Percentiles rank a stretch among this genome's conserved stretches.
Conservation (phyloP, 371 early-diverging fungal genomes). For the Actinomortierella ambigua region DNA sequence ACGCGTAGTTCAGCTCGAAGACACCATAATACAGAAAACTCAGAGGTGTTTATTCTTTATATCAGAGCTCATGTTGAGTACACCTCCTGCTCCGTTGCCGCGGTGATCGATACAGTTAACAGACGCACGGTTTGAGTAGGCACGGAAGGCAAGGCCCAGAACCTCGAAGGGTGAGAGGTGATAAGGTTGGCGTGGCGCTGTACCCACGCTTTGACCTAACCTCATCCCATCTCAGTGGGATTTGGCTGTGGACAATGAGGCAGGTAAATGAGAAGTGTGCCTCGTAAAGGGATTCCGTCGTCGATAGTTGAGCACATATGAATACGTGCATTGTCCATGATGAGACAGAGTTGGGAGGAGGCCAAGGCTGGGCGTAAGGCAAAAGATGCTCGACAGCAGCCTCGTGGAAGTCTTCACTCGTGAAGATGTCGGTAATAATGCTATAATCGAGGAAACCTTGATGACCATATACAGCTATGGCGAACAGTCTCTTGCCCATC, state of each 20-base stretch:
- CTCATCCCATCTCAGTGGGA: slow-evolving; percentile 15
- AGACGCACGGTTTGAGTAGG: background rate
- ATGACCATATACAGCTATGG: slow-evolving; percentile 6
- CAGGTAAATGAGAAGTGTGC: slow-evolving; percentile 13
- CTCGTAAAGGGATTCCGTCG: background rate
- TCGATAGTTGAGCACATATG: slow-evolving; percentile 13
- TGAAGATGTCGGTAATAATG: slow-evolving; percentile 5
- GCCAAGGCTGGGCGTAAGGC: slow-evolving; percentile 8
- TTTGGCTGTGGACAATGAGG: slow-evolving; percentile 30
- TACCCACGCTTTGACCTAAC: background rate
- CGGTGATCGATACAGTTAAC: background rate
- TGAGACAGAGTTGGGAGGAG: slow-evolving; percentile 10
- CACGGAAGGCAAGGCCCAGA: slow-evolving; percentile 2
- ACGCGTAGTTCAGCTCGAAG: too few species aligned
- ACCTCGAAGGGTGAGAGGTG: background rate
- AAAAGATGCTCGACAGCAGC: slow-evolving; percentile 4
- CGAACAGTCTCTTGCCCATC: slow-evolving; percentile 4
- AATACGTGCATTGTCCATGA: slow-evolving; percentile 17
- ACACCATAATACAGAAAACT: too few species aligned
- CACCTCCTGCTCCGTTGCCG: too few species aligned
- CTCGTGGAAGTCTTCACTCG: background rate
- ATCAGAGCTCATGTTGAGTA: too few species aligned
- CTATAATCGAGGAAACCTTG: slow-evolving; percentile 9
- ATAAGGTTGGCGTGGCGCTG: slow-evolving; percentile 1
- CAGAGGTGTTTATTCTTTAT: too few species aligned